phyloP scores from a whole-genome alignment of 2,329 filamentous ascomycete species.

The Beauveria pseudobassiana region DNA sequence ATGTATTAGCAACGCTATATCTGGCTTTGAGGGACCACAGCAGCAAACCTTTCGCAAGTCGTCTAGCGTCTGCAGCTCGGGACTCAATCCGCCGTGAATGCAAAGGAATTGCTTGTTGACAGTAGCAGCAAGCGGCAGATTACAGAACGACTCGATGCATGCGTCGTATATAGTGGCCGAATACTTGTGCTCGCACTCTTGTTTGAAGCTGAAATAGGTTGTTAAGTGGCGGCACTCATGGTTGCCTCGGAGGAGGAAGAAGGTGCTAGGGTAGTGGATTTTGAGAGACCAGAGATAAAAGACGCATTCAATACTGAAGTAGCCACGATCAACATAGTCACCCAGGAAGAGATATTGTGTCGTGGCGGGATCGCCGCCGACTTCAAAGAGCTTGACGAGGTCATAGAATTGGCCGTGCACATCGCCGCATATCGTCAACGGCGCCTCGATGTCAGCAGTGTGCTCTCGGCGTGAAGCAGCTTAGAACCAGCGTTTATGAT shows the following conservation, averaged over 20 bases:
- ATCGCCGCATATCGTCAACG: conserved; percentile 96
- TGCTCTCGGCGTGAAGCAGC: conserved; percentile 81
- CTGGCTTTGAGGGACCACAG: background rate
- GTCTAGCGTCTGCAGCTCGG: conserved; percentile 91
- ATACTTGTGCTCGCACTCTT: conserved; percentile 99
- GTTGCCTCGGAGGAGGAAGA: conserved; percentile 95
- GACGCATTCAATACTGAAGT: conserved; percentile 99
- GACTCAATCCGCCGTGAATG: conserved; percentile 93
- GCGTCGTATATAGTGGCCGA: conserved; percentile 93
- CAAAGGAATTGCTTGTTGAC: conserved; percentile 99
- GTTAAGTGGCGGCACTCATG: conserved; percentile 98
- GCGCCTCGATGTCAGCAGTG: conserved; percentile 97
- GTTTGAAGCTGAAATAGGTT: conserved; percentile 99
- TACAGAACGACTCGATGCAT: conserved; percentile 97
- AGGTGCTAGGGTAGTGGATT: conserved; percentile 96
- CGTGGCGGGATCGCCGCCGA: conserved; percentile 91
- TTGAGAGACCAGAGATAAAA: conserved; percentile 96
- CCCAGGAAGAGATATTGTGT: conserved; percentile 95
- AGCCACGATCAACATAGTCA: conserved; percentile 96
- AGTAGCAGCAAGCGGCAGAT: conserved; percentile 83
- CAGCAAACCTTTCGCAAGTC: conserved; percentile 73
- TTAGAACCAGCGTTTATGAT: conserved; percentile 86
- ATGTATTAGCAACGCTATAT: conserved; percentile 13
- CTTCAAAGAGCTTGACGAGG: conserved; percentile 98
- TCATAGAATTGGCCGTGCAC: conserved; percentile 99